These are phyloP conservation scores for Yamadazyma aaseri DNA, from an alignment of 1,139 yeast genomes.

Conservation along the genomic window DNA sequence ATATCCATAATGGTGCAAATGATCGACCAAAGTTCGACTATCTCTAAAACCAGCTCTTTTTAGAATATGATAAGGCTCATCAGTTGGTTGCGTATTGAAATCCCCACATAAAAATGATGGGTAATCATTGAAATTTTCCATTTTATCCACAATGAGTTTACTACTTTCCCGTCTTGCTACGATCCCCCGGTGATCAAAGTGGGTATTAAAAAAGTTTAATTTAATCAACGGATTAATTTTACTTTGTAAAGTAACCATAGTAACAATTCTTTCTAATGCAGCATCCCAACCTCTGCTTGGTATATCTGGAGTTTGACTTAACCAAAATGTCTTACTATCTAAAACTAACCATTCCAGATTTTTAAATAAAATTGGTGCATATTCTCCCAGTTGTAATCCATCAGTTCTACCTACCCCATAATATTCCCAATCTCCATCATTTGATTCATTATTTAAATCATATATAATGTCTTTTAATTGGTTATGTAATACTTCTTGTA, in stretches of 20 bases:
- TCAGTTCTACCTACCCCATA: conserved; percentile 39
- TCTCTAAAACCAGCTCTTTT: conserved; percentile 36
- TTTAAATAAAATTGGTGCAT: conserved; percentile 33
- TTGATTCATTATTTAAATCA: conserved; percentile 25
- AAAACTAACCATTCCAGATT: conserved; percentile 30
- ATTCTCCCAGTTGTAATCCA: conserved; percentile 31
- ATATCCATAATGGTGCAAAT: conserved; percentile 40
- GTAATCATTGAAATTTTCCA: conserved; percentile 36
- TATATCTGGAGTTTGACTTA: conserved; percentile 29
- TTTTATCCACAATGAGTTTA: conserved; percentile 41
- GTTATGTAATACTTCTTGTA: conserved; percentile 55
- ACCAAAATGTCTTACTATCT: conserved; percentile 33
- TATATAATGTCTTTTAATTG: conserved; percentile 49
- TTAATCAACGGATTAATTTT: conserved; percentile 23
- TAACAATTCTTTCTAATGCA: conserved; percentile 46
- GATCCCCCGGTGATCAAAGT: conserved; percentile 55
- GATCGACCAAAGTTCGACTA: conserved; percentile 23
- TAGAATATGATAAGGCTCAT: conserved; percentile 47
- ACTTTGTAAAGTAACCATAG: conserved; percentile 41
- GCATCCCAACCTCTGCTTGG: conserved; percentile 56
- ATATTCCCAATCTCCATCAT: conserved; percentile 28
- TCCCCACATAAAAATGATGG: conserved; percentile 51
- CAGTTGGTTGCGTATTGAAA: conserved; percentile 54
- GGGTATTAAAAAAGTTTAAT: conserved; percentile 54
- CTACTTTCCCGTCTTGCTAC: conserved; percentile 49